phyloP scores from a whole-genome alignment of 106 monocot genomes.

The Dendrobium catenatum region DNA sequence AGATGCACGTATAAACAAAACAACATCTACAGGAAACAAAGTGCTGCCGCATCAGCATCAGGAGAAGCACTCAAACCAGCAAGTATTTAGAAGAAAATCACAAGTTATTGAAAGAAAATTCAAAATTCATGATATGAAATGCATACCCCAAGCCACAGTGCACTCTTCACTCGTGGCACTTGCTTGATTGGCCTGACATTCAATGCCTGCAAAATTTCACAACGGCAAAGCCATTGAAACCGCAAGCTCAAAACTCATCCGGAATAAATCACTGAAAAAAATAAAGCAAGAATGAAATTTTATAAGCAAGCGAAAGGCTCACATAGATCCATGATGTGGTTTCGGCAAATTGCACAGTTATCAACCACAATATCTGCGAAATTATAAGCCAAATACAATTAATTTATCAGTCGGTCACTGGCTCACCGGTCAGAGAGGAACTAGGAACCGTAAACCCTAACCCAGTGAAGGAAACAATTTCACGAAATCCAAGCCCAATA shows the following conservation, averaged over 20 bases:
- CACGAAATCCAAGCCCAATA: not conserved
- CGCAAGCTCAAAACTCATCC: not conserved
- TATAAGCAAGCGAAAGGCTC: slow-evolving; percentile 5
- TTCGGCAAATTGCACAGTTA: slow-evolving; percentile 60
- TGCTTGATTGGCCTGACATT: slow-evolving; percentile 73
- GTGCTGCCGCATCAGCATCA: not conserved
- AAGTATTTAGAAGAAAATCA: not conserved
- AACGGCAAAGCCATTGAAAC: not conserved
- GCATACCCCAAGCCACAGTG: slow-evolving; percentile 72
- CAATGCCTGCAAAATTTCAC: slow-evolving; percentile 41
- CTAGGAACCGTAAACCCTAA: not conserved
- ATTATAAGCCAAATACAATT: not conserved
- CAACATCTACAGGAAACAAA: not conserved
- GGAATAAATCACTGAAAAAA: not conserved
- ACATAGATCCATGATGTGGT: slow-evolving; percentile 73
- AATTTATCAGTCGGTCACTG: not conserved
- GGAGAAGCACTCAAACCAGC: not conserved
- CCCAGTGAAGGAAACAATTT: not conserved
- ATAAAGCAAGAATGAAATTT: not conserved
- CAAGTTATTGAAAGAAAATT: not conserved
- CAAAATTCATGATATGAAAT: not conserved
- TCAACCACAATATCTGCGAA: slow-evolving; percentile 57
- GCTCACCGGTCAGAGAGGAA: not conserved
- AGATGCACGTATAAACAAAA: not conserved
- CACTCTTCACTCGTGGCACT: slow-evolving; percentile 70